Conservation (phyloP, 768 basidiomycete genomes). For the Kwoniella mangroviensis region DNA sequence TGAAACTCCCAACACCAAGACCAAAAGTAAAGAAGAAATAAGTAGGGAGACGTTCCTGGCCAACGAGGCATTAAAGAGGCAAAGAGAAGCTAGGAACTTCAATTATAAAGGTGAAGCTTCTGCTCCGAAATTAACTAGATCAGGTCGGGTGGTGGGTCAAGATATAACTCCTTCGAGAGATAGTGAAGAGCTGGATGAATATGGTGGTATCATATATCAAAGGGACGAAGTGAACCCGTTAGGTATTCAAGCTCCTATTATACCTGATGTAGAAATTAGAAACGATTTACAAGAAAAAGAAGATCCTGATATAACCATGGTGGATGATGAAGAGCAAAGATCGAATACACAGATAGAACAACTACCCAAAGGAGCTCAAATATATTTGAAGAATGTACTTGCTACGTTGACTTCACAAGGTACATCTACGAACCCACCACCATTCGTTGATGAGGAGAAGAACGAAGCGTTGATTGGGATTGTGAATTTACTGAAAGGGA, state of each 20-base stretch:
- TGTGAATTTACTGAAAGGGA: conserved; percentile 70
- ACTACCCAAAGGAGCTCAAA: conserved; percentile 26
- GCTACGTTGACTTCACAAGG: conserved; percentile 28
- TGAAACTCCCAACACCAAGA: neutral
- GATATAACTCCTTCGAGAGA: conserved; percentile 15
- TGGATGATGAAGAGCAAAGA: conserved; percentile 1
- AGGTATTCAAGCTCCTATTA: conserved; percentile 31
- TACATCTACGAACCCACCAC: conserved; percentile 25
- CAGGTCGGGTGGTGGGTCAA: conserved; percentile 36
- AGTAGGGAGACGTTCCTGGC: conserved; percentile 42
- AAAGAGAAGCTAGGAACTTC: conserved; percentile 56
- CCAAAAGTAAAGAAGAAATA: conserved; percentile 3
- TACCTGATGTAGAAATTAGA: conserved; percentile 23
- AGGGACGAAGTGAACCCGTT: conserved; percentile 14
- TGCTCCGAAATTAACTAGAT: conserved; percentile 50
- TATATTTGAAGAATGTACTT: conserved; percentile 30
- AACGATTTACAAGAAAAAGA: conserved; percentile 2
- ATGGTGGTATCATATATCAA: conserved; percentile 10
- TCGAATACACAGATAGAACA: neutral
- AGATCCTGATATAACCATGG: conserved; percentile 4
- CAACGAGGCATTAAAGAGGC: conserved; percentile 48
- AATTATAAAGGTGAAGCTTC: conserved; percentile 52
- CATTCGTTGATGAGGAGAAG: conserved; percentile 45
- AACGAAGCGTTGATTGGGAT: conserved; percentile 66
- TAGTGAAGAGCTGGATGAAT: conserved; percentile 37